Evolutionary conservation across 352 stramenopile genomes (phyloP), one percentile per base, ranked within the genome.

Genomic region (Globisporangium carolinianum): DNA sequence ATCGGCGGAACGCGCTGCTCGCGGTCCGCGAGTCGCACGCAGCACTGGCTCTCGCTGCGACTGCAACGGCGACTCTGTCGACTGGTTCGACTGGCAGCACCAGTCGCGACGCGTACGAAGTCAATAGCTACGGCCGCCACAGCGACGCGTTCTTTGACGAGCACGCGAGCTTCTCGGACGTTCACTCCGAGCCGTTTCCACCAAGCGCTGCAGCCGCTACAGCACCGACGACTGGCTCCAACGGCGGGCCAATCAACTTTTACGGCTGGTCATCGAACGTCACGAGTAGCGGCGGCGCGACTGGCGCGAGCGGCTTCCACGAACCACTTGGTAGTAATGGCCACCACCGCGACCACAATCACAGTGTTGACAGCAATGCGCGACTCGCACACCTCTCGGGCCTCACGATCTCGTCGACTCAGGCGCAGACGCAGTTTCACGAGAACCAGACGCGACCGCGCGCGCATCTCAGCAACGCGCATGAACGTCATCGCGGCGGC

Each of bases 241-340:
- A 9, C 17, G 68, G 67, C 39, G 47, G 47, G 9, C 64, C 63
- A 9, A 80, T 82, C 51, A 79, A 67, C 58, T 81, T 84, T 55
- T 67, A 69, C 2, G 72, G 69, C 9, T 86, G 79, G 79, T 85
- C 71, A 7, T 83, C 69, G 24, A 85, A 87, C 53, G 73, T 86
- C 35, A 5, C 7, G 18, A 36, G 49, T 32, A 32, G 24, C 3
- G 24, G 24, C 1, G 24, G 24, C 24, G 24, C 24, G 24, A 32
- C 24, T 32, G 24, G 24, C 24, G 24, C 24, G 24, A 32, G 24
- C 24, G 24, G 24, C 24, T 32, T 32, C 24, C 24, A 32, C 24
- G 24, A 32, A 32, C 24, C 24, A 32, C 24, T 32, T 32, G 24
- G 24, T 3, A 32, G 24, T 32, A 32, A 2, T 32, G 24, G 1